Evolutionary conservation across 78 protist genomes (phyloP).

Genomic region (Corallochytrium limacisporum): DNA sequence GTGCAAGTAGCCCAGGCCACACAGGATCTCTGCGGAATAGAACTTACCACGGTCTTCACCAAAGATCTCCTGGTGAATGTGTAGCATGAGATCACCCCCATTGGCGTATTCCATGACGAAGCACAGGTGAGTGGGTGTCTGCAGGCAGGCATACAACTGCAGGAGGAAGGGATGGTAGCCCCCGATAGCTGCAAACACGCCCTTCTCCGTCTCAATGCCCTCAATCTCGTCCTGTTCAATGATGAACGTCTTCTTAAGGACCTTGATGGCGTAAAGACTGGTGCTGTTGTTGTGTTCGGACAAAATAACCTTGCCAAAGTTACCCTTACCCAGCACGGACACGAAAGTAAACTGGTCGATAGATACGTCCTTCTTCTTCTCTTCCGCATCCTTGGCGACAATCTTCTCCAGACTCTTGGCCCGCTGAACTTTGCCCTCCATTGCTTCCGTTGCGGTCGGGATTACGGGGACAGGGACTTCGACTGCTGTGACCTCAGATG

Average conservation of each 20-base stretch:
- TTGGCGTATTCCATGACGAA: slow-evolving; percentile 57
- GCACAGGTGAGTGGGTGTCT: slow-evolving; percentile 17
- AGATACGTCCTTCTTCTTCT: too few species aligned
- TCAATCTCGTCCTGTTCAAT: slow-evolving; percentile 14
- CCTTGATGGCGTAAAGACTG: slow-evolving; percentile 52
- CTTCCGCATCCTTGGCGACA: too few species aligned
- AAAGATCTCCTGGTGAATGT: slow-evolving; percentile 37
- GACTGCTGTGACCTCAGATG: background rate
- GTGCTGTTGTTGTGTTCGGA: background rate
- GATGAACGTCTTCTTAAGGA: slow-evolving; percentile 35
- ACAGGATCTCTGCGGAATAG: slow-evolving; percentile 70
- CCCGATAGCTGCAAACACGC: slow-evolving; percentile 11
- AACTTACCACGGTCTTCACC: slow-evolving; percentile 43
- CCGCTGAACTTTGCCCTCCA: too few species aligned
- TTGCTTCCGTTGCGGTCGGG: background rate
- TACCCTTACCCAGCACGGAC: slow-evolving; percentile 36
- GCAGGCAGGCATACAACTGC: slow-evolving; percentile 31
- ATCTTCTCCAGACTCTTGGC: too few species aligned
- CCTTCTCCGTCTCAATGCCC: slow-evolving; percentile 8
- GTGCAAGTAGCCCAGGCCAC: slow-evolving; percentile 75
- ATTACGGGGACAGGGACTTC: background rate
- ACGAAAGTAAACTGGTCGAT: slow-evolving; percentile 30
- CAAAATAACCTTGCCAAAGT: slow-evolving; percentile 41
- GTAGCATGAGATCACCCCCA: slow-evolving; percentile 81
- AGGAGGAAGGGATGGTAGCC: slow-evolving; percentile 60